phyloP scores from a whole-genome alignment of 257 asterid genomes.

The Eucommia ulmoides region DNA sequence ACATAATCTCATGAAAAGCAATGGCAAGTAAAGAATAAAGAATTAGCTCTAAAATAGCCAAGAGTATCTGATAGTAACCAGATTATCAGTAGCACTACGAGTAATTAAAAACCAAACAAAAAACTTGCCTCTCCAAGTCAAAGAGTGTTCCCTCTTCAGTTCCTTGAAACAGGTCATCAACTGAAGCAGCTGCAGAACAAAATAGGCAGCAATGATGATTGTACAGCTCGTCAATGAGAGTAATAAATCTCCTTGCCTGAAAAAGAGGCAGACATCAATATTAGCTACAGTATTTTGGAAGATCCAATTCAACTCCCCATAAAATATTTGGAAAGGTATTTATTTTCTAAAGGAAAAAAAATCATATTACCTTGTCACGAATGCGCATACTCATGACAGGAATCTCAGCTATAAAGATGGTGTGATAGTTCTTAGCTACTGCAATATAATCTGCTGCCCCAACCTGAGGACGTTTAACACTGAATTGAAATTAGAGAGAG shows the following conservation, averaged over 20 bases:
- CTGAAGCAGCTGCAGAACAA: conserved; percentile 63
- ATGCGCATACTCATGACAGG: conserved; percentile 96
- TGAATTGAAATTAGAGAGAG: conserved; percentile 4
- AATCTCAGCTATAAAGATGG: conserved; percentile 74
- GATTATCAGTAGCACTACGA: background rate
- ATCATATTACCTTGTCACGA: conserved; percentile 70
- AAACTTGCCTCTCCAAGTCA: conserved; percentile 77
- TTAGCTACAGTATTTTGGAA: no score
- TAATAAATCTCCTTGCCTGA: conserved; percentile 96
- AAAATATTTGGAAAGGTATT: background rate
- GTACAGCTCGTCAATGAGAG: conserved; percentile 91
- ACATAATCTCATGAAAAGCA: no score
- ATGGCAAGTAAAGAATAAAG: no score
- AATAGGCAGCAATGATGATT: conserved; percentile 83
- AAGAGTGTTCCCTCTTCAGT: conserved; percentile 85
- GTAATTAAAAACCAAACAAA: conserved; percentile 1
- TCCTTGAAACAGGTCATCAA: conserved; percentile 92
- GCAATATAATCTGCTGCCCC: conserved; percentile 99
- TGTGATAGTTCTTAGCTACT: conserved; percentile 70
- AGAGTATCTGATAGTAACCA: background rate
- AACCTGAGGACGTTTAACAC: conserved; percentile 33
- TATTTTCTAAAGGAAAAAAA: background rate
- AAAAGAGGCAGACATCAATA: no score
- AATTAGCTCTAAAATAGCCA: no score
- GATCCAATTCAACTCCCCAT: background rate